Base-by-base conservation (phyloP, 1,139 yeast genomes). In the Blastobotrys arbuscula region DNA sequence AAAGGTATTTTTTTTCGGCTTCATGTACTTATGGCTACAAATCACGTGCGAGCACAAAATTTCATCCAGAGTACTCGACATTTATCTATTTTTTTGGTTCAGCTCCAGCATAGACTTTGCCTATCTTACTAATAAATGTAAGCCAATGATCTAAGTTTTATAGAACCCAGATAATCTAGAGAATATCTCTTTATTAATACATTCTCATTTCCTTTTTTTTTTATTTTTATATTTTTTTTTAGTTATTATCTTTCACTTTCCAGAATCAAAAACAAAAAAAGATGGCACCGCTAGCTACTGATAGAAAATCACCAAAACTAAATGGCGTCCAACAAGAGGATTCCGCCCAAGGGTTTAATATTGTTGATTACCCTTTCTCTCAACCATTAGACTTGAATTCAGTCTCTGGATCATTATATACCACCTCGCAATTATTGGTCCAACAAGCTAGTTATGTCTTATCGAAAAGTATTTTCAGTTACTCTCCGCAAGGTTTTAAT, bases 391-490 rank as follows among this genome's bases (percentile, higher is more conserved):
- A 60, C 41, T 45, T 61, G 26, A 50, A 53, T 19, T 49, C 60
- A n/a, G 39, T 52, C 19, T 9, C 7, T 5, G 63, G 65, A 1
- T 20, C n/a, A 13, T 45, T 59, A 16, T 60, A 61, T 44, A 55
- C 59, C 42, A 76, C 87, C n/a, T 80, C 86, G n/a, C 73, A 74
- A 57, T 73, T 79, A 45, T 70, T 85, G 42, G 76, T 86, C 53
- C 76, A 79, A 60, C 85, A 85, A 56, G 75, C 84, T 5, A 69
- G 84, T 36, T 86, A 83, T 64, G 71, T 84, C 33, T 68, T 82
- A 53, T 74, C 83, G 43, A 73, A 77, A 55, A 76, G 80, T 57
- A 74, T 89, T 48, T 89, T 89, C 68, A 77, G 84, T 52, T 89
- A 84, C 52, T 75, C 84, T 37, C 84, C 85, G 13, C 77, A 79